Evolutionary conservation across 2,329 filamentous ascomycete species (phyloP), one percentile per base, ranked within the genome.

Genomic region (Fusarium sp.): DNA sequence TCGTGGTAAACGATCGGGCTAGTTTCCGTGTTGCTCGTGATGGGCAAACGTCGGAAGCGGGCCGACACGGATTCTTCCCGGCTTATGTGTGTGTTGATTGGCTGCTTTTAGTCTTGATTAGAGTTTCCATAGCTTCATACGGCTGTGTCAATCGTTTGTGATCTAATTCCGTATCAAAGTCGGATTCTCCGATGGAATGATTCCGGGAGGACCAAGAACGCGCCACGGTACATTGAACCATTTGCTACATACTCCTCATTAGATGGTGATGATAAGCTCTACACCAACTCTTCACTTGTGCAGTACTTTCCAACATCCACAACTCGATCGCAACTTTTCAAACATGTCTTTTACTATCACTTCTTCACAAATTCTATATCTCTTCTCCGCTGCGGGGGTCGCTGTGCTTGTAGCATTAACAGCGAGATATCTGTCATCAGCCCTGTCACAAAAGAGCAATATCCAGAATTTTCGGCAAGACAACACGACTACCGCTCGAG

Each of bases 391-490:
- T 70, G 57, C 62, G n/a, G 57, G 45, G 2, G 3, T 57, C 70
- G 59, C 51, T 4, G 47, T 31, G 14, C n/a, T 67, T 8, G 4
- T 76, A 61, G 54, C 80, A 77, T 44, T 77, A 80, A 38, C 78
- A 76, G 47, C 69, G 77, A 54, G 72, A 71, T 19, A 60, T 46
- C 14, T 43, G 34, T 63, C 43, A 56, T 24, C 52, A 59, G 19
- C 44, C 51, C 14, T 14, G 7, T 9, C 60, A 65, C 52, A 54
- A 69, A 26, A 62, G 11, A 1, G 21, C 8, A 6, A 19, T 13
- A n/a, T 17, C 1, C 19, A 28, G 17, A n/a, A 17, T 28, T 59
- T 59, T 13, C 9, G 17, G 6, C 34, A 34, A 13, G 39, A 62
- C 33, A 13, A n/a, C 2, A 34, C 43, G 1, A 22, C 38, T 1